phyloP scores from a whole-genome alignment of 78 protist genomes.

The Cavenderia fasciculata region DNA sequence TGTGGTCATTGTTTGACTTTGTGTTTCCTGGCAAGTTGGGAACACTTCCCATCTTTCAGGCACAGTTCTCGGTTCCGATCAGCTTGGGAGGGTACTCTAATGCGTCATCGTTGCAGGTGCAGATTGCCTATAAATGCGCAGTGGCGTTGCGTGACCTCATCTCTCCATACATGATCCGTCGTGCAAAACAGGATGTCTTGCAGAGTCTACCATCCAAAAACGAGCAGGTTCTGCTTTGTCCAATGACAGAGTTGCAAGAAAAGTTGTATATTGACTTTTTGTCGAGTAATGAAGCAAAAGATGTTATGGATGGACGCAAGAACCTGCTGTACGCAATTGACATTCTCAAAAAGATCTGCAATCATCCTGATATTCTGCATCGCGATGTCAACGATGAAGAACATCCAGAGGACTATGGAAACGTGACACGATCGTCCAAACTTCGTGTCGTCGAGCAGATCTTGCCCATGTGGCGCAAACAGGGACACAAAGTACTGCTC shows the following conservation, averaged over 20 bases:
- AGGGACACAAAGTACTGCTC: slow-evolving; percentile 88
- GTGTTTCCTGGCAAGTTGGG: slow-evolving; percentile 97
- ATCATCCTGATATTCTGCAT: slow-evolving; percentile 94
- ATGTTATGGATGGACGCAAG: slow-evolving; percentile 62
- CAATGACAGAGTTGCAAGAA: slow-evolving; percentile 90
- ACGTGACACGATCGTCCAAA: slow-evolving; percentile 86
- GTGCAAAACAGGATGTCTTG: slow-evolving; percentile 92
- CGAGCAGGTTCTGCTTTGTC: slow-evolving; percentile 96
- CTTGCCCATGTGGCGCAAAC: slow-evolving; percentile 88
- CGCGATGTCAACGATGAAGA: slow-evolving; percentile 24
- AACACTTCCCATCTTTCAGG: slow-evolving; percentile 57
- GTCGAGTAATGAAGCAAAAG: slow-evolving; percentile 32
- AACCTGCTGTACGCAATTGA: slow-evolving; percentile 82
- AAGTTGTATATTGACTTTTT: slow-evolving; percentile 84
- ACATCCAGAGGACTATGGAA: slow-evolving; percentile 61
- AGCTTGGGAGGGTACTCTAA: slow-evolving; percentile 87
- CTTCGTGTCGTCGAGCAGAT: slow-evolving; percentile 84
- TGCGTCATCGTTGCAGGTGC: slow-evolving; percentile 83
- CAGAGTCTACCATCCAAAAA: slow-evolving; percentile 89
- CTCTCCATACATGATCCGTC: slow-evolving; percentile 92
- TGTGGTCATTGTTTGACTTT: slow-evolving; percentile 99
- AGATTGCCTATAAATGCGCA: slow-evolving; percentile 91
- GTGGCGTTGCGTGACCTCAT: slow-evolving; percentile 91
- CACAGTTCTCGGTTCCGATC: slow-evolving; percentile 93
- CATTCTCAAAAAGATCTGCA: slow-evolving; percentile 94